phyloP scores from a whole-genome alignment of 352 stramenopile genomes.

The Phytophthora rubi region DNA sequence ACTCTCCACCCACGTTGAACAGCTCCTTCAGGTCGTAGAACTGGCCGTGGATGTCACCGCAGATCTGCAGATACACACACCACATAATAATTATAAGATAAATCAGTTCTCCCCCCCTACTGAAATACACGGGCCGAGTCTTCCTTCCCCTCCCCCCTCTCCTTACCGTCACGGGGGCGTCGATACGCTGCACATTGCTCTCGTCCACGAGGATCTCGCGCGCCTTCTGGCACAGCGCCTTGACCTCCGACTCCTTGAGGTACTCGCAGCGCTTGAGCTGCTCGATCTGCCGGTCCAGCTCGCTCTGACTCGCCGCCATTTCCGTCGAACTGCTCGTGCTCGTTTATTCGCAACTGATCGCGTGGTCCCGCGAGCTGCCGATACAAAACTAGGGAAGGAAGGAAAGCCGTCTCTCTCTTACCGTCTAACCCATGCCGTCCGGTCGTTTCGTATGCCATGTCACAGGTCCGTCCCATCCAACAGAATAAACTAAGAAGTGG shows the following conservation, averaged over 20 bases:
- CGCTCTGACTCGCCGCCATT: slow-evolving; percentile 85
- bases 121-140: not conserved
- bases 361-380: not conserved
- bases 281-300: slow-evolving; percentile 89
- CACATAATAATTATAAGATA: not conserved
- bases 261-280: slow-evolving; percentile 97
- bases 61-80: slow-evolving; percentile 87
- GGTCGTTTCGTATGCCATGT: not conserved
- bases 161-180: slow-evolving; percentile 98
- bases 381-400: slow-evolving; percentile 13
- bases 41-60: slow-evolving; percentile 99
- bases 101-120: slow-evolving; percentile 15
- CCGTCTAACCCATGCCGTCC: not conserved
- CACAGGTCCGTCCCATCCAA: not conserved
- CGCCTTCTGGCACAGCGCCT: slow-evolving; percentile 97
- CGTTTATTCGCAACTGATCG: slow-evolving; percentile 39
- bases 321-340: slow-evolving; percentile 5
- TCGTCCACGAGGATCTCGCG: slow-evolving; percentile 99
- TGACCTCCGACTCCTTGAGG: slow-evolving; percentile 98
- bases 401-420: not conserved
- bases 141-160: not conserved
- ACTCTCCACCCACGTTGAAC: slow-evolving; percentile 98
- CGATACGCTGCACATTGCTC: slow-evolving; percentile 99
- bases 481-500: not conserved
- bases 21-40: slow-evolving; percentile 99